A percentile compares a stretch with the other conserved stretches of the same genome.
Evolutionary conservation across 2,329 filamentous ascomycete species (phyloP).

Genomic region (Annulohypoxylon truncatum): DNA sequence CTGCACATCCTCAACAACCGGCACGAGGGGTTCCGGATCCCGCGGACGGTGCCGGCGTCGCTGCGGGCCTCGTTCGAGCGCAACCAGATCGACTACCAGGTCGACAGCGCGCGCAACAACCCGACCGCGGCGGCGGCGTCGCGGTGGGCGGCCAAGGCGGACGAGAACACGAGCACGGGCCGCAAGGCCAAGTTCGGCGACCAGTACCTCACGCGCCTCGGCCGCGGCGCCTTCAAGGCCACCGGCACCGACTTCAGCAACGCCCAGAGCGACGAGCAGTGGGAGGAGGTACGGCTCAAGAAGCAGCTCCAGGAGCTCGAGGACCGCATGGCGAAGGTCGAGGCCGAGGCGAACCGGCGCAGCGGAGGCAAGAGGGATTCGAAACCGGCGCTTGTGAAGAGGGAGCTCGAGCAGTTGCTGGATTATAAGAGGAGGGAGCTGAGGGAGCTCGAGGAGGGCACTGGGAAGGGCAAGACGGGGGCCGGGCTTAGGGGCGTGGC

Average conservation of each 20-base stretch:
- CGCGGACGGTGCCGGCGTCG: constrained; percentile 89
- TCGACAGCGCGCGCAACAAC: constrained; percentile 77
- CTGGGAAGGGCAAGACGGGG: constrained; percentile 75
- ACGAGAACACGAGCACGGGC: constrained; percentile 84
- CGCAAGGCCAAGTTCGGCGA: constrained; percentile 98
- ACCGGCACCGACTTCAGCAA: constrained; percentile 90
- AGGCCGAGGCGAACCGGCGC: constrained; percentile 71
- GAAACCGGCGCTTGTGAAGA: constrained; percentile 91
- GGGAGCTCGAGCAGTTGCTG: constrained; percentile 91
- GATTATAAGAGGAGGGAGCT: constrained; percentile 92
- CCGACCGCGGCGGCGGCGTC: constrained; percentile 74
- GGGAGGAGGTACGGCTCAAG: constrained; percentile 96
- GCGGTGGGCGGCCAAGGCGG: constrained; percentile 81
- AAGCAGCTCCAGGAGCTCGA: constrained; percentile 92
- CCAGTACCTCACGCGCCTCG: constrained; percentile 91
- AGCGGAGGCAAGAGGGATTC: constrained; percentile 75
- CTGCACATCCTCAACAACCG: constrained; percentile 96
- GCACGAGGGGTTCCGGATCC: constrained; percentile 94
- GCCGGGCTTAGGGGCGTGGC: constrained; percentile 79
- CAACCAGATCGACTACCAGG: constrained; percentile 95
- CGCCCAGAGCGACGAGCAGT: constrained; percentile 85
- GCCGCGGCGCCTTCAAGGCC: constrained; percentile 82
- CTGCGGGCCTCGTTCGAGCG: constrained; percentile 92
- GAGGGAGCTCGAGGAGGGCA: constrained; percentile 78
- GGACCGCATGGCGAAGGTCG: constrained; percentile 84